Conservation (phyloP, 1,139 yeast species). For the Sugiyamaella grinbergsii region DNA sequence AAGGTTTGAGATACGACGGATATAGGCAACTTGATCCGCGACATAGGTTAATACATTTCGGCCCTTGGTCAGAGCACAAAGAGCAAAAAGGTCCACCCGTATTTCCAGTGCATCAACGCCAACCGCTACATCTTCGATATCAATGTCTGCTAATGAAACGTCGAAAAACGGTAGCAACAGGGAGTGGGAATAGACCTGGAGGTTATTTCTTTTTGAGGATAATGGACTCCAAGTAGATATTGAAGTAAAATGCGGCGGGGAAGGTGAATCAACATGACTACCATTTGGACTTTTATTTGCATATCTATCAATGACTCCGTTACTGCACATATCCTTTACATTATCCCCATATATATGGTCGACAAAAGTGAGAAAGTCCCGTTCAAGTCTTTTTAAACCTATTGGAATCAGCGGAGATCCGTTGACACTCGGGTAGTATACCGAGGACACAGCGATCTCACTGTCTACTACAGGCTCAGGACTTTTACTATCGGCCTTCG, state of each 20-base stretch:
- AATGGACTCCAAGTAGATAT: slow-evolving; percentile 9
- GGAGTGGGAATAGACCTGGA: slow-evolving; percentile 25
- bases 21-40: slow-evolving; percentile 24
- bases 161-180: slow-evolving; percentile 29
- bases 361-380: slow-evolving; percentile 27
- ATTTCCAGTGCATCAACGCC: slow-evolving; percentile 32
- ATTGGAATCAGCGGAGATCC: slow-evolving; percentile 15
- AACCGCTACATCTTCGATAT: slow-evolving; percentile 24
- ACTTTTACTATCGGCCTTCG: background rate
- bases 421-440: background rate
- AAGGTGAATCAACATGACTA: background rate
- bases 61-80: slow-evolving; percentile 21
- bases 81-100: slow-evolving; percentile 26
- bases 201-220: slow-evolving; percentile 7
- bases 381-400: slow-evolving; percentile 27
- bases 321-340: background rate
- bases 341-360: slow-evolving; percentile 21
- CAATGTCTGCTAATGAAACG: slow-evolving; percentile 19
- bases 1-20: slow-evolving; percentile 22
- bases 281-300: background rate
- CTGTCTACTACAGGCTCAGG: background rate
- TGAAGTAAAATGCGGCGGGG: slow-evolving; percentile 6
- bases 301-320: background rate
- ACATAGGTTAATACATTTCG: slow-evolving; percentile 22
- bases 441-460: background rate